These are phyloP conservation scores for Sphagnum contortum DNA, from an alignment of 225 moss, liverwort and hornwort species.

Conservation along the genomic window DNA sequence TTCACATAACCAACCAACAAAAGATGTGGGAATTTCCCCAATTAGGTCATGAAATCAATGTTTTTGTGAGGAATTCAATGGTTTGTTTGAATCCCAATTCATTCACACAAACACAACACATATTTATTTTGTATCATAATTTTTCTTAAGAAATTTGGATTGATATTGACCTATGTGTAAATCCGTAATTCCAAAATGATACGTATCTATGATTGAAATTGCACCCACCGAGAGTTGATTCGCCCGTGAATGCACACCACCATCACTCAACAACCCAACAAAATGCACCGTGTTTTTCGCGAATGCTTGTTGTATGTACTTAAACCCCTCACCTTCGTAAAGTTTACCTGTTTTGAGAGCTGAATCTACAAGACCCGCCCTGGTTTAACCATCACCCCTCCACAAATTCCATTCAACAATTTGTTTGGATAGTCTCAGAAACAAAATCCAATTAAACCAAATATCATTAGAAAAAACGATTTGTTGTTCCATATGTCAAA, in stretches of 20 bases:
- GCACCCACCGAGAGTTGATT: conserved; percentile 72
- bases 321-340: conserved; percentile 60
- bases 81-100: too few relatives aligned
- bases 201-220: too few relatives aligned
- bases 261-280: conserved; percentile 93
- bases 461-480: background rate
- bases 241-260: conserved; percentile 92
- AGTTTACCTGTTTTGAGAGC: conserved; percentile 63
- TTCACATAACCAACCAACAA: too few relatives aligned
- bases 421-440: background rate
- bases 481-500: background rate
- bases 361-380: conserved; percentile 80
- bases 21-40: too few relatives aligned
- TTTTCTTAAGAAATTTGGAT: too few relatives aligned
- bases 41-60: too few relatives aligned
- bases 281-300: conserved; percentile 81
- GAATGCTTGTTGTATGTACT: conserved; percentile 56
- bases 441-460: background rate
- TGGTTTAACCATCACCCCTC: conserved; percentile 17
- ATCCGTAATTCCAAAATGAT: too few relatives aligned
- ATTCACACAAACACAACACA: too few relatives aligned
- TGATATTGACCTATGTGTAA: too few relatives aligned
- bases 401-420: background rate
- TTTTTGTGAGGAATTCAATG: too few relatives aligned
- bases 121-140: too few relatives aligned